A percentile compares a stretch with the other conserved stretches of the same genome.
Conservation (phyloP, 768 basidiomycete species). For the Mycena polygramma region DNA sequence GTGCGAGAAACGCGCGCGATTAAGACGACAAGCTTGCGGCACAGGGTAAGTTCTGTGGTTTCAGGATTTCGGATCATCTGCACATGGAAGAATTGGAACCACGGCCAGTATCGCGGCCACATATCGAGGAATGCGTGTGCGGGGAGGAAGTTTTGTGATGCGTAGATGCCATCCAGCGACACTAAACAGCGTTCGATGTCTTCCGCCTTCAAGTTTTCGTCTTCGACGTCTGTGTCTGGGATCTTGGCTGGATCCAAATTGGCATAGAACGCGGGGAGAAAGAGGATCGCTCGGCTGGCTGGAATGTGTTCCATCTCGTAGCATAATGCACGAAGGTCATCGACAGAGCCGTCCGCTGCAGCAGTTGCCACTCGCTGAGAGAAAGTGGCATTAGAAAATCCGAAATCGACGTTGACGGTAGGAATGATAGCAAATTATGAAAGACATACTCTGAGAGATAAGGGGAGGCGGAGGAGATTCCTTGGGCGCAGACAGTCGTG, state of each 20-base stretch:
- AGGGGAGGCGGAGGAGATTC: no score
- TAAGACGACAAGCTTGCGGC: neutral
- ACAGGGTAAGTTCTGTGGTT: neutral
- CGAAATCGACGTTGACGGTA: no score
- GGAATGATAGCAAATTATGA: no score
- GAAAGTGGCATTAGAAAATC: no score
- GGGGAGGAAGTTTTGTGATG: neutral
- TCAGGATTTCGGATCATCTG: neutral
- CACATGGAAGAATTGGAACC: neutral
- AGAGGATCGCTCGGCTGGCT: neutral
- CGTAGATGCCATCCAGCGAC: neutral
- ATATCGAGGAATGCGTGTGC: neutral
- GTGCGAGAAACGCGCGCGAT: neutral
- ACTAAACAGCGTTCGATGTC: neutral
- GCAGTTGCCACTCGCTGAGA: neutral
- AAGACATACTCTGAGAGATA: no score
- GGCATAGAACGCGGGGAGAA: neutral
- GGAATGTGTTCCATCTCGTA: neutral
- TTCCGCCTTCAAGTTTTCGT: no score
- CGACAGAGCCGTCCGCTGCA: neutral
- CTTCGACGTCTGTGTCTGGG: neutral
- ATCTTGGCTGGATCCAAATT: slow-evolving; percentile 9
- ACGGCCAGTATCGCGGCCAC: slow-evolving; percentile 6
- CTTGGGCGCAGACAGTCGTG: neutral
- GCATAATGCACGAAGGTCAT: neutral